A percentile compares a stretch with the other conserved stretches of the same genome.
Conservation (phyloP, 2,329 filamentous ascomycete species). For the Verticillium nubilum region DNA sequence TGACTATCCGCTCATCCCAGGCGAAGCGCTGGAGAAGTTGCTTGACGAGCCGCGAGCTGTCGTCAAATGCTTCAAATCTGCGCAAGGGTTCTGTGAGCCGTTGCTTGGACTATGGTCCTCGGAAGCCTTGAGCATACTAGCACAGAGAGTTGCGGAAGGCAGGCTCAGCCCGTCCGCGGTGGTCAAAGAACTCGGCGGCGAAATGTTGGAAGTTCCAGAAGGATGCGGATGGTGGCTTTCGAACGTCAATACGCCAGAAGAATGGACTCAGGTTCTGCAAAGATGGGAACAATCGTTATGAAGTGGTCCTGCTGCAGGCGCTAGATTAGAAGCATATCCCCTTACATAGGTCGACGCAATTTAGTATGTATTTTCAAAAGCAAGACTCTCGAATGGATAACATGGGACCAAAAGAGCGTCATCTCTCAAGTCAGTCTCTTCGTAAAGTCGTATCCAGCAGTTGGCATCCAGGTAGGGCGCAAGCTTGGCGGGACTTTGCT, state of each 20-base stretch:
- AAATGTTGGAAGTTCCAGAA: background rate
- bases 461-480: background rate
- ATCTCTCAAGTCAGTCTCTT: background rate
- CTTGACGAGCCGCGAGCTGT: conserved; percentile 15
- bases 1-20: conserved; percentile 25
- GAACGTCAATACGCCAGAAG: conserved; percentile 7
- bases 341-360: no score
- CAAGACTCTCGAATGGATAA: no score
- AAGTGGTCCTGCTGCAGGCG: no score
- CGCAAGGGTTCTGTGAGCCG: conserved; percentile 23
- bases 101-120: conserved; percentile 29
- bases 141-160: background rate
- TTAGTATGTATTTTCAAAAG: no score
- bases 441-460: background rate
- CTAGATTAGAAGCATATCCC: no score
- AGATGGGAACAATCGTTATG: conserved; percentile 1
- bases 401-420: background rate
- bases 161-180: no score
- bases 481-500: conserved; percentile 1
- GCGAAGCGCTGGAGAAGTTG: conserved; percentile 19
- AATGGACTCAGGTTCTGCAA: conserved; percentile 5
- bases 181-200: no score
- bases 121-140: conserved; percentile 18
- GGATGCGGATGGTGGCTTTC: conserved; percentile 7
- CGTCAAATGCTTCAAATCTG: conserved; percentile 27